Base-by-base conservation (phyloP, 2,329 filamentous ascomycete genomes). In the Zarea fungicola region DNA sequence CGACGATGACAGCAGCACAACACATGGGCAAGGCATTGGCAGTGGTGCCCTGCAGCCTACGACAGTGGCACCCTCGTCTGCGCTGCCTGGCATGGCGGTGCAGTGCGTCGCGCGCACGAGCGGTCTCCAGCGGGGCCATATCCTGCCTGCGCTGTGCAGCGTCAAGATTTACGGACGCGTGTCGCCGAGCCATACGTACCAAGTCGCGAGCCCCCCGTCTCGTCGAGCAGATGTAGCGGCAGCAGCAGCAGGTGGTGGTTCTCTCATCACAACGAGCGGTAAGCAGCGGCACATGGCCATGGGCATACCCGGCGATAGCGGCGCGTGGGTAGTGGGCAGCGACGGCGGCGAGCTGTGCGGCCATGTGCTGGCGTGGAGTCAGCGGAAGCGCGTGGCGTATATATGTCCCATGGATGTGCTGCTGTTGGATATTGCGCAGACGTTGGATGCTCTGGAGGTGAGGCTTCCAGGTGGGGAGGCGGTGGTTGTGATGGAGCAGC, bases 381-480 rank as follows among this genome's bases (percentile, higher is more conserved):
- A 83, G 54, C 81, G 84, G 53, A 92, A 87, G 61, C 81, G 81
- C 35, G 84, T 89, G 5, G 90, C 90, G 0, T 97, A 96, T 64
- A 93, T 97, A 53, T 93, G 89, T 53, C 92, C 92, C 0, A 97
- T 97, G 92, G 88, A 96, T 50, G 78, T 96, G 3, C 70, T 96
- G 11, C 75, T 97, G 10, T 80, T 85, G 23, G 92, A 97, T 60
- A 95, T 97, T 49, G 85, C 83, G 23, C 80, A 86, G 53, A 90
- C 85, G 0, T 72, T 96, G 1, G 80, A 83, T 19, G 89, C 89
- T 0, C 68, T 69, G 2, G 77, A 81, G 22, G 80, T 96, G n/a
- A 74, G 77, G 5, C 75, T 96, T 0, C 89, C 89, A 0, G 84
- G 82, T 0, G 80, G 77, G 0, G 67, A 73, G 35, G 60, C 69